Evolutionary conservation across 306 rosid species (phyloP), one percentile per base, ranked within the genome.

Genomic region (Vicia faba): DNA sequence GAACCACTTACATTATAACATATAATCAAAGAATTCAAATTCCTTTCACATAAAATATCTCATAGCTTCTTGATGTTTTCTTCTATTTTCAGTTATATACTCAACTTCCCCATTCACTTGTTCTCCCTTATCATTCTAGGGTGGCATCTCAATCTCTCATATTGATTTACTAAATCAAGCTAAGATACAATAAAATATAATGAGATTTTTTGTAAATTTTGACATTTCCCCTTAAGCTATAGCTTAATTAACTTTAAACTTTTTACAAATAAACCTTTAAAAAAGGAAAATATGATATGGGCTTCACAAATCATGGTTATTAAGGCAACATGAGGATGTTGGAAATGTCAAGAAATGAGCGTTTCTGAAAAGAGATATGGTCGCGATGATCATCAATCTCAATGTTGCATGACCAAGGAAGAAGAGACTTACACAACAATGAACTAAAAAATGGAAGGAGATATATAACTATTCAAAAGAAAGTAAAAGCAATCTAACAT

Each of bases 391-490:
- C 39, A 56, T 28, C 18, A 56, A 56, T 56, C 40, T 56, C 10
- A 56, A 29, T 7, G 62, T 56, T 12, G 23, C 40, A 56, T 56
- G 16, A 29, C 62, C 62, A 28, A 56, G 62, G 39, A 54, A 54
- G n/a, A 54, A 54, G 60, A 25, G 60, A 25, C 33, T 54, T 33
- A 25, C 15, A n/a, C n/a, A n/a, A n/a, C n/a, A n/a, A n/a, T n/a
- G n/a, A n/a, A n/a, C n/a, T n/a, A n/a, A n/a, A n/a, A n/a, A n/a
- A n/a, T n/a, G n/a, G n/a, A n/a, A n/a, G n/a, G n/a, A n/a, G n/a
- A n/a, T n/a, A n/a, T n/a, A n/a, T n/a, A n/a, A n/a, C n/a, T n/a
- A n/a, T n/a, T n/a, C n/a, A n/a, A n/a, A n/a, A n/a, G n/a, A n/a
- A n/a, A n/a, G n/a, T n/a, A n/a, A n/a, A n/a, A n/a, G n/a, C n/a